Conservation (phyloP, 2,329 filamentous ascomycete genomes). For the Colletotrichum aenigma region DNA sequence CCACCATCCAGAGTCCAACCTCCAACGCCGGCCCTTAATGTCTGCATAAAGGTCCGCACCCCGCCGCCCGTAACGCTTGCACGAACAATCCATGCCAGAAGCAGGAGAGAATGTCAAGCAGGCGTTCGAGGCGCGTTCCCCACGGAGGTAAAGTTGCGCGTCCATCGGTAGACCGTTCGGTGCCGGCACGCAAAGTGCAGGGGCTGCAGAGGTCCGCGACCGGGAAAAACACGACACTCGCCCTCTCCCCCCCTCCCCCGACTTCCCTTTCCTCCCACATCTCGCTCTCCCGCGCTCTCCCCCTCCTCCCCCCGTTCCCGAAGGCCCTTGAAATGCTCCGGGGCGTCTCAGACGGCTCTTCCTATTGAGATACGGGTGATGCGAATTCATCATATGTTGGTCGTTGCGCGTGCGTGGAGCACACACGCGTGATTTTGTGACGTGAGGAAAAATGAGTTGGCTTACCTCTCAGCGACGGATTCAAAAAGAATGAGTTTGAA, state of each 20-base stretch:
- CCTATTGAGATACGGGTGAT: constrained; percentile 44
- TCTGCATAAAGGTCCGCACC: background rate
- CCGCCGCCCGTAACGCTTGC: background rate
- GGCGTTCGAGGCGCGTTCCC: background rate
- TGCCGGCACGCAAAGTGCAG: background rate
- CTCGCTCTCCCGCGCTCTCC: background rate
- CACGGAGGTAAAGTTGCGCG: background rate
- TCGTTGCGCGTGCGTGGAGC: background rate
- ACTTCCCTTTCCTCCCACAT: background rate
- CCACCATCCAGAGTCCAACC: background rate
- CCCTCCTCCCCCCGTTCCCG: background rate
- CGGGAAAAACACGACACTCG: background rate
- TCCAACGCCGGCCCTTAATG: background rate
- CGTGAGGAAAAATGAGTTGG: background rate
- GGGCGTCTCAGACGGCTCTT: constrained; percentile 52
- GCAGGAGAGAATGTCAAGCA: background rate
- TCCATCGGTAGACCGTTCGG: background rate
- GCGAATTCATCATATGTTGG: constrained; percentile 44
- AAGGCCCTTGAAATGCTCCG: background rate
- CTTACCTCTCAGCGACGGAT: background rate
- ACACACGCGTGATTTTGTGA: background rate
- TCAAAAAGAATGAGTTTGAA: background rate
- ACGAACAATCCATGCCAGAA: background rate
- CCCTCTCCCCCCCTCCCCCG: background rate
- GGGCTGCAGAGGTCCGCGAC: constrained; percentile 25